Evolutionary conservation across 2,329 filamentous ascomycete genomes (phyloP).

Genomic region (Penicillium sp.): DNA sequence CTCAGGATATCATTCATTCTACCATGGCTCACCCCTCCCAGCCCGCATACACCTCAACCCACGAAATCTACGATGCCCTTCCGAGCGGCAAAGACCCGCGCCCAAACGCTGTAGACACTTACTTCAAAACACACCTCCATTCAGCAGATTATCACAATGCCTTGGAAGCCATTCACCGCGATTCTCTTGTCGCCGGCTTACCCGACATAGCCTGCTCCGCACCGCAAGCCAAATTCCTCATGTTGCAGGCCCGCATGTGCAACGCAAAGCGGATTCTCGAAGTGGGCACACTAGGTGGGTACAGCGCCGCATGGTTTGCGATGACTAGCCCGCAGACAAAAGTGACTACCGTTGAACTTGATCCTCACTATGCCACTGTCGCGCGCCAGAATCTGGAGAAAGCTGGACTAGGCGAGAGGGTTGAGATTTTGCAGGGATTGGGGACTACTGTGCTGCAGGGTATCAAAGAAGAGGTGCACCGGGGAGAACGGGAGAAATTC

Average conservation of each 20-base stretch:
- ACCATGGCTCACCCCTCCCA: background rate
- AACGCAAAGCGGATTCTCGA: constrained; percentile 1
- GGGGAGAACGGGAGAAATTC: background rate
- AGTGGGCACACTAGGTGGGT: constrained; percentile 2
- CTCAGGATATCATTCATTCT: background rate
- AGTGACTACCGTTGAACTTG: background rate
- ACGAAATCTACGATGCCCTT: background rate
- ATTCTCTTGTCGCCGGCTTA: background rate
- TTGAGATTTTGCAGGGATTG: background rate
- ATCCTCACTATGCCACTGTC: background rate
- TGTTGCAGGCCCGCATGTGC: background rate
- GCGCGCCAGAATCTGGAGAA: background rate
- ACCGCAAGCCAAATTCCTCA: background rate
- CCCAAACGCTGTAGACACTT: background rate
- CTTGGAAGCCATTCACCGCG: background rate
- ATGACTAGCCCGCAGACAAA: background rate
- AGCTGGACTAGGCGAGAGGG: background rate
- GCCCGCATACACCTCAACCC: background rate
- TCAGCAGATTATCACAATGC: background rate
- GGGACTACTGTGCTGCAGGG: background rate
- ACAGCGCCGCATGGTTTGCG: background rate
- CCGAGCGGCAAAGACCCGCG: background rate
- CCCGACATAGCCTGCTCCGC: constrained; percentile 8
- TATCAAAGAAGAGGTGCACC: background rate
- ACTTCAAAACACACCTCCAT: background rate